Base-by-base conservation (phyloP, 306 rosid genomes). In the Glycine tomentella region DNA sequence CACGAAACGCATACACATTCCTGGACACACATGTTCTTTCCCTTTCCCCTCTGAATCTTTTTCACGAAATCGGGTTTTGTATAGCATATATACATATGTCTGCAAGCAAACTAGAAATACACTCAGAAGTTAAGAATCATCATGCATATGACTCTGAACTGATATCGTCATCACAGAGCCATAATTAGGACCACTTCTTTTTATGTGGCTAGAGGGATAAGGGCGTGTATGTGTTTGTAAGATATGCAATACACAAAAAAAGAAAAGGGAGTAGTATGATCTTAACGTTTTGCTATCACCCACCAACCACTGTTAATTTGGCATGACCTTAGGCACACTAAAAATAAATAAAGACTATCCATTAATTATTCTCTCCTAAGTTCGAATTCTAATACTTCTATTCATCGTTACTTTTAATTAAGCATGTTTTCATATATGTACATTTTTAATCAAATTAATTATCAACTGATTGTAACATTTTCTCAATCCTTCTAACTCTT, bases 131-230 rank as follows among this genome's bases (percentile, higher is more conserved):
- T 64, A 76, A 50, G 72, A 71, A 17, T 13, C 55, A 62, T 76
- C 16, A 48, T 63, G 72, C 44, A 46, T 50, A 48, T 63, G 17
- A 62, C 79, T 62, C 72, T 62, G 38, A 76, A 31, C 61, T 25
- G n/a, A 15, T 76, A 38, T 17, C 44, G 62, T 63, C 63, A 48
- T 69, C 48, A 51, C 66, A 59, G 36, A 44, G 17, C 77, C 55
- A 82, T 84, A 49, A 84, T 76, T 66, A 77, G 82, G 84, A 78
- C 87, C 90, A 86, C 81, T 56, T 66, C 63, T 56, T 78, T 66
- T 34, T 34, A 33, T 63, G 45, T 20, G 38, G 17, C 12, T n/a
- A 59, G 58, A 52, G 53, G 48, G 72, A 52, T 38, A 53, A 66
- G 2, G 61, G 49, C 34, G 48, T 34, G 38, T 65, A 2, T 25